phyloP scores from a whole-genome alignment of 495 filamentous ascomycete genomes.

The Xylaria venustula region DNA sequence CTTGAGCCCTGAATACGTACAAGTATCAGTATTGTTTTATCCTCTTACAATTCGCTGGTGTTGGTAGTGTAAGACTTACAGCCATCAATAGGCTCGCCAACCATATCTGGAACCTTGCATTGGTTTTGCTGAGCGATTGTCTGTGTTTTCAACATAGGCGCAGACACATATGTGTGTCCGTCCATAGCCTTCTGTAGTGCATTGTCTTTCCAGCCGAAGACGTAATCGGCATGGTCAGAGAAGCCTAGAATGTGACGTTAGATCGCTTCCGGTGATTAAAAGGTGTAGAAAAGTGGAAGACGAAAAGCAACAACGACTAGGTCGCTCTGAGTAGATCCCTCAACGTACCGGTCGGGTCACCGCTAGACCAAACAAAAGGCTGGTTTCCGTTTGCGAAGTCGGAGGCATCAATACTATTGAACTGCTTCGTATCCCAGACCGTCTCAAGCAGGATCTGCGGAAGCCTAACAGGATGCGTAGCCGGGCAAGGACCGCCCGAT shows the following conservation, averaged over 20 bases:
- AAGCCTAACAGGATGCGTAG: slow-evolving; percentile 29
- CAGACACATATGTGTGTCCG: slow-evolving; percentile 31
- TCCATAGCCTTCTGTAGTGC: slow-evolving; percentile 33
- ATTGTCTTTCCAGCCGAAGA: slow-evolving; percentile 35
- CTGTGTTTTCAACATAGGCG: slow-evolving; percentile 31
- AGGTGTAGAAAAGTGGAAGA: no score
- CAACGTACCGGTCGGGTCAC: slow-evolving; percentile 41
- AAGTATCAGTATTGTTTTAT: not conserved
- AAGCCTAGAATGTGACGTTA: no score
- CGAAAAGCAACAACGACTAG: no score
- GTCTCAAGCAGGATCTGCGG: slow-evolving; percentile 39
- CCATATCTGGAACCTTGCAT: slow-evolving; percentile 32
- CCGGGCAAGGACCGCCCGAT: slow-evolving; percentile 34
- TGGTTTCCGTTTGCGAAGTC: slow-evolving; percentile 40
- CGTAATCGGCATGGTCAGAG: slow-evolving; percentile 30
- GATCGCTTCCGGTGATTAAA: no score
- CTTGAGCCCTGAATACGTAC: not conserved
- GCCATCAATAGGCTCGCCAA: slow-evolving; percentile 29
- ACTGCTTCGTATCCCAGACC: slow-evolving; percentile 33
- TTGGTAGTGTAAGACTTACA: slow-evolving; percentile 23
- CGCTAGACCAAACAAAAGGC: slow-evolving; percentile 47
- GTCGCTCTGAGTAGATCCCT: no score
- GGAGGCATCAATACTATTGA: slow-evolving; percentile 39
- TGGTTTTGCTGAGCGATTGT: slow-evolving; percentile 27
- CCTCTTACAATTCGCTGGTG: no score